Evolutionary conservation across 31 red algal genomes (phyloP).

Genomic region (Bonnemaisonia californica): DNA sequence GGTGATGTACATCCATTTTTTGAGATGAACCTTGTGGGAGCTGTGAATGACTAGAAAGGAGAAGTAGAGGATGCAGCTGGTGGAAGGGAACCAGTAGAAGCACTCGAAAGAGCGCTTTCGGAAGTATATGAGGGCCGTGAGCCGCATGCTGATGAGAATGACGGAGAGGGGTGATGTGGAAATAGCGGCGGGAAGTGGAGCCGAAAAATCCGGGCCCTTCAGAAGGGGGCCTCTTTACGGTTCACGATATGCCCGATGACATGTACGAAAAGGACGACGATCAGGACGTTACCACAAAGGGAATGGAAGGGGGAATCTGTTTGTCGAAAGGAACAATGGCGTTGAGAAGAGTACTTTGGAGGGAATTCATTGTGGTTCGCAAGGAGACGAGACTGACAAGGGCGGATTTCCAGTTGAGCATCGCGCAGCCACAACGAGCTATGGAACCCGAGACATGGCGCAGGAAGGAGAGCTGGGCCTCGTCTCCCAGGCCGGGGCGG

Average conservation of each 20-base stretch:
- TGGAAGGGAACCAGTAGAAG: constrained; percentile 65
- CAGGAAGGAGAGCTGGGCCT: not conserved
- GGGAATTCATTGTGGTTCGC: constrained; percentile 64
- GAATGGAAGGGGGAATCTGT: constrained; percentile 82
- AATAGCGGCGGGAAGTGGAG: constrained; percentile 24
- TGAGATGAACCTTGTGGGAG: constrained; percentile 29
- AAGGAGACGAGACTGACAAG: constrained; percentile 53
- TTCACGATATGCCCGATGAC: constrained; percentile 49
- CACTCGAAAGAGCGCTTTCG: constrained; percentile 59
- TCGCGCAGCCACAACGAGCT: not conserved
- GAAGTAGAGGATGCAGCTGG: constrained; percentile 61
- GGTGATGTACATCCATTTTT: constrained; percentile 72
- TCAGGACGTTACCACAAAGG: constrained; percentile 49
- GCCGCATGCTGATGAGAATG: constrained; percentile 45
- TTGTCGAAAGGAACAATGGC: constrained; percentile 79
- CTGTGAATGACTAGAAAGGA: constrained; percentile 65
- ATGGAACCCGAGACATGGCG: not conserved
- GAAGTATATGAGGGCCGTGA: constrained; percentile 34
- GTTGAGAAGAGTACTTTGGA: constrained; percentile 66
- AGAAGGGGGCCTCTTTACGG: not conserved
- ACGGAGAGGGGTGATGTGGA: constrained; percentile 31
- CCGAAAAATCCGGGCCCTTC: constrained; percentile 36
- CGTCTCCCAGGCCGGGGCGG: constrained; percentile 7
- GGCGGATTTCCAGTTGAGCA: constrained; percentile 28
- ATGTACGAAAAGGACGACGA: constrained; percentile 42